These are phyloP conservation scores for Calonectria pseudoreteaudii DNA, from an alignment of 2,329 filamentous ascomycete species.

Conservation along the genomic window DNA sequence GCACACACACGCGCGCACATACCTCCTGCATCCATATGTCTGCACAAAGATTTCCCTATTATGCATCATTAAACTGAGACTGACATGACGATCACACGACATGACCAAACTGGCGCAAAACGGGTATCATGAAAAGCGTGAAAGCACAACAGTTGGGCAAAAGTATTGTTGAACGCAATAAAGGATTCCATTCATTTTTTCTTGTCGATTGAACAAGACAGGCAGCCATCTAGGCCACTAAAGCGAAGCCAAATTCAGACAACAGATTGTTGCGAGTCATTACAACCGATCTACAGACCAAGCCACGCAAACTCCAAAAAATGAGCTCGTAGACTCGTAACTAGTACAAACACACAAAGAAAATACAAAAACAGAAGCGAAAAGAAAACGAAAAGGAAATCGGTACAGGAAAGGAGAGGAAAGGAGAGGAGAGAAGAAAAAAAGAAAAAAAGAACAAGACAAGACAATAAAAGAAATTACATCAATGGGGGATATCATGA, in stretches of 20 bases:
- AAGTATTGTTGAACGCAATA: neutral
- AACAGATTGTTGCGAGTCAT: conserved; percentile 27
- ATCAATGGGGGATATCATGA: conserved; percentile 33
- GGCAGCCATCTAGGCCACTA: conserved; percentile 5
- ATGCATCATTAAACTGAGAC: neutral
- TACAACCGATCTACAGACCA: conserved; percentile 34
- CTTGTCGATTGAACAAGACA: neutral
- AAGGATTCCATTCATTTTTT: neutral
- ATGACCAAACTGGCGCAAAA: neutral
- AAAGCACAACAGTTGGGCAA: neutral
- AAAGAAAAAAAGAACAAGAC: conserved; percentile 24
- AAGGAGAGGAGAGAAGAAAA: conserved; percentile 19
- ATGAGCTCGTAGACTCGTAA: neutral
- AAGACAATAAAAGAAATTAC: conserved; percentile 18
- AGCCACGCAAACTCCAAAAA: conserved; percentile 18
- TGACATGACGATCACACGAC: neutral
- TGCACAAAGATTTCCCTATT: neutral
- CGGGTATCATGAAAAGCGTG: neutral
- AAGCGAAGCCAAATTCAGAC: neutral
- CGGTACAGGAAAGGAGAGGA: conserved; percentile 17
- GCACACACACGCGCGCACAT: neutral
- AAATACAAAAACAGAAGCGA: conserved; percentile 7
- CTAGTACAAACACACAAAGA: neutral
- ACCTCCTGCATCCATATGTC: too few species aligned
- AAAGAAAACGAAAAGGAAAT: conserved; percentile 23